Base-by-base conservation (phyloP, 2,329 filamentous ascomycete genomes). In the Neocucurbitaria cava region DNA sequence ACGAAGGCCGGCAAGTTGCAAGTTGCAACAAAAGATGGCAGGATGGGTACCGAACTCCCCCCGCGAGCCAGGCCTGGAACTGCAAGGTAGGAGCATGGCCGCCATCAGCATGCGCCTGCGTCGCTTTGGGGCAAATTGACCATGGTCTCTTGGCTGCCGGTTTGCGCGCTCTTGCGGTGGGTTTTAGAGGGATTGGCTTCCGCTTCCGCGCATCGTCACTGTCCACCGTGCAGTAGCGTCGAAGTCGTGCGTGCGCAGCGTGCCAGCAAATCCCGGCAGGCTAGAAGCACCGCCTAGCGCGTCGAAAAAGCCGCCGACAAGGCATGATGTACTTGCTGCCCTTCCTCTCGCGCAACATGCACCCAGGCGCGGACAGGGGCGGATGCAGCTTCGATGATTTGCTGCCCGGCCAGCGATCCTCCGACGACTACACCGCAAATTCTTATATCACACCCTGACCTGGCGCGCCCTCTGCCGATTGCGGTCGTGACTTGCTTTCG, bases 151-250 rank as follows among this genome's bases (percentile, higher is more conserved):
- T 53, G 56, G 54, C 54, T 17, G 43, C 52, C 33, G 18, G 47
- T 24, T n/a, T 59, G 65, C 61, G 65, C 58, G 46, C 56, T 65
- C 48, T 48, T 62, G 58, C 64, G 56, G 58, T 58, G 55, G 60
- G 45, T 41, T 26, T 26, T 35, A 42, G 23, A 35, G 31, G 44
- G 50, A 24, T 24, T 43, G 30, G 50, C 47, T 47, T 61, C 67
- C 66, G 65, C 62, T 72, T 72, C 69, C 68, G 68, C 69, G 64
- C 62, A 61, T 69, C 60, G 49, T 59, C 54, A 62, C 59, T 58
- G 33, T 57, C 54, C 52, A 58, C 44, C 49, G 57, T 67, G 68
- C 69, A 69, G 66, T 70, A 68, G 66, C 61, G 62, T 49, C 45
- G 11, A 56, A 53, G 56, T 52, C 54, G 51, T 60, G 63, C 63